A percentile compares a stretch with the other conserved stretches of the same genome.
Evolutionary conservation across 176 grass and related monocot genomes (phyloP).

Genomic region (Aegilops tauschii): DNA sequence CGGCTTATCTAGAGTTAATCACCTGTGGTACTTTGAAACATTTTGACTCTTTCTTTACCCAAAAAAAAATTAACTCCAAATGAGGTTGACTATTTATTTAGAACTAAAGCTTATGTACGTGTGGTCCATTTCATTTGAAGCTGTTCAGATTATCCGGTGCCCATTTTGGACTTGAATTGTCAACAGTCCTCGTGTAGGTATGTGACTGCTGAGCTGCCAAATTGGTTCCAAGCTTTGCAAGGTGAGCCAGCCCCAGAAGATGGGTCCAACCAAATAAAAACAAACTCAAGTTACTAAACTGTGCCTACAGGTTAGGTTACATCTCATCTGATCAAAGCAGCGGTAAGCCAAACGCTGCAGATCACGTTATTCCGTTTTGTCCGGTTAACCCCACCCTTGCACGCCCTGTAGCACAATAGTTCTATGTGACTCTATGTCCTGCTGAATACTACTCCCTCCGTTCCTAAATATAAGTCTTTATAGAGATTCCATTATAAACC

Average conservation of each 20-base stretch:
- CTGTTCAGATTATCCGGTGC: background rate
- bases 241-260: background rate
- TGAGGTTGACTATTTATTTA: background rate
- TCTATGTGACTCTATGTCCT: background rate
- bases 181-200: background rate
- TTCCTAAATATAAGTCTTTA: too few species aligned
- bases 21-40: too few species aligned
- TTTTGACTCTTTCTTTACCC: too few species aligned
- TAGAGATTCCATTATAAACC: too few species aligned
- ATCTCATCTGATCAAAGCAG: background rate
- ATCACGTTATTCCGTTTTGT: background rate
- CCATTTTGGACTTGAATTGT: constrained; percentile 9
- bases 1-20: too few species aligned
- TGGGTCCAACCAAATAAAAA: background rate
- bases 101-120: background rate
- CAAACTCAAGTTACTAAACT: background rate
- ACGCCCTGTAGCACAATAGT: background rate
- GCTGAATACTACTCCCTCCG: background rate
- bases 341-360: background rate
- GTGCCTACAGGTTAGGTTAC: background rate
- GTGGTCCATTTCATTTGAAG: background rate
- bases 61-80: background rate
- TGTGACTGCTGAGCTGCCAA: background rate
- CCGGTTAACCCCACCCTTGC: background rate
- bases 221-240: background rate